Base-by-base conservation (phyloP, 2,329 filamentous ascomycete genomes). In the Coccinonectria pachysandricola region DNA sequence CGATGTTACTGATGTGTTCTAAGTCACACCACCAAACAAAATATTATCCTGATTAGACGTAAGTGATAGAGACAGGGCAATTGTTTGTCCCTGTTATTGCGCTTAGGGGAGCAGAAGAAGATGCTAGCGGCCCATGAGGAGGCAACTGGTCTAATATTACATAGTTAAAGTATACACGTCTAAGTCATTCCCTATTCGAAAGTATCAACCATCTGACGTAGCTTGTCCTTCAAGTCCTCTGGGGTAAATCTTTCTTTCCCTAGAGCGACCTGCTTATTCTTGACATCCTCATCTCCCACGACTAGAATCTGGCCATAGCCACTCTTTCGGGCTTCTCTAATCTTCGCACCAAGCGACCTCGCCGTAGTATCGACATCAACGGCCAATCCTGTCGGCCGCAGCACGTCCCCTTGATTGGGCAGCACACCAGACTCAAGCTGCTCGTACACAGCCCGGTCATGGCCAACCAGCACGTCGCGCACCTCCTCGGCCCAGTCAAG, bases 251-350 rank as follows among this genome's bases (percentile, higher is more conserved):
- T 48, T 38, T 57, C 48, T 26, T 54, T 57, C 19, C 50, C 50
- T 12, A 52, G 32, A 5, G 40, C 68, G 16, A 86, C 60, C n/a
- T 62, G 67, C 19, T 64, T 61, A 9, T 60, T 62, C n/a, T 61
- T 55, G 3, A 81, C 53, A 40, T 87, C 75, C 30, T 65, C 65
- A 15, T 72, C 62, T 1, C 86, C 86, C 8, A 91, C 61, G 2
- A 86, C 74, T 16, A 84, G 65, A 27, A 91, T 73, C 29, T 82
- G 62, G 27, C 79, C 75, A 49, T 87, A 91, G 20, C 76, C 77
- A 53, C 75, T 79, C 24, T 56, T 49, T 37, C 71, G 77, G n/a
- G 84, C 85, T 46, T 81, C 73, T 16, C 67, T 65, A 12, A 85
- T 66, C 53, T 91, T 92, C 47, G 75, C 71, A 2, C 66, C 64